Evolutionary conservation across 495 filamentous ascomycete genomes (phyloP).

Genomic region (Hypoxylon lenormandii): DNA sequence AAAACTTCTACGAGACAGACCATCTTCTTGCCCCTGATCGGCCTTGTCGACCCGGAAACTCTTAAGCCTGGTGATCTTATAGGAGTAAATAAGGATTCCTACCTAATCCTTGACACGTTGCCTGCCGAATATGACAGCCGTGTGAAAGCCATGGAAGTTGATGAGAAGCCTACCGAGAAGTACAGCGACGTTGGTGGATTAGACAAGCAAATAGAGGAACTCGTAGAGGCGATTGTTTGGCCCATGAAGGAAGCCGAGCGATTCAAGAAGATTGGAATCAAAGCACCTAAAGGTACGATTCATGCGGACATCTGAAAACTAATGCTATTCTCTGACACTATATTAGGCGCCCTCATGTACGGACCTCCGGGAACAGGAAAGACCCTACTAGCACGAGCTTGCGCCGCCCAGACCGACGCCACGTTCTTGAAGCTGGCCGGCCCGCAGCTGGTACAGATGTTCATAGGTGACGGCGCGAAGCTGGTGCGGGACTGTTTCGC

Average conservation of each 20-base stretch:
- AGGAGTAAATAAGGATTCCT: slow-evolving; percentile 99
- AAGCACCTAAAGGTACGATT: slow-evolving; percentile 92
- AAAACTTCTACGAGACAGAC: slow-evolving; percentile 99
- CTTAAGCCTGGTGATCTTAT: slow-evolving; percentile 96
- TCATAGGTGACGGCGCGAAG: slow-evolving; percentile 98
- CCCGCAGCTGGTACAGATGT: slow-evolving; percentile 99
- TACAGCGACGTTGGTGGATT: slow-evolving; percentile 97
- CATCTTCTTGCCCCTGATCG: slow-evolving; percentile 97
- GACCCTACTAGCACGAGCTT: slow-evolving; percentile 95
- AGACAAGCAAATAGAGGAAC: slow-evolving; percentile 99
- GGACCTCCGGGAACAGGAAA: slow-evolving; percentile 97
- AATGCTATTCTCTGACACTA: slow-evolving; percentile 46
- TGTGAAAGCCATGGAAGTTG: slow-evolving; percentile 99
- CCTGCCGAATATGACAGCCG: slow-evolving; percentile 99
- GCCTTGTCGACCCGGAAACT: slow-evolving; percentile 91
- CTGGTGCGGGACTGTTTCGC: slow-evolving; percentile 97
- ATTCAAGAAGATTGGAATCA: slow-evolving; percentile 99
- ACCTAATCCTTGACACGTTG: slow-evolving; percentile 96
- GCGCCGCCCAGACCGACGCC: slow-evolving; percentile 96
- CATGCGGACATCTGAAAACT: background rate
- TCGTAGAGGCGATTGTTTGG: slow-evolving; percentile 99
- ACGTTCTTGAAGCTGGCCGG: slow-evolving; percentile 99
- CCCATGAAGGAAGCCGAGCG: slow-evolving; percentile 99
- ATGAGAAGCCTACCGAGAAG: slow-evolving; percentile 99
- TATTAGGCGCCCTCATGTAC: slow-evolving; percentile 93